Evolutionary conservation across 2,329 filamentous ascomycete species (phyloP).

Genomic region (Alternaria consortialis): DNA sequence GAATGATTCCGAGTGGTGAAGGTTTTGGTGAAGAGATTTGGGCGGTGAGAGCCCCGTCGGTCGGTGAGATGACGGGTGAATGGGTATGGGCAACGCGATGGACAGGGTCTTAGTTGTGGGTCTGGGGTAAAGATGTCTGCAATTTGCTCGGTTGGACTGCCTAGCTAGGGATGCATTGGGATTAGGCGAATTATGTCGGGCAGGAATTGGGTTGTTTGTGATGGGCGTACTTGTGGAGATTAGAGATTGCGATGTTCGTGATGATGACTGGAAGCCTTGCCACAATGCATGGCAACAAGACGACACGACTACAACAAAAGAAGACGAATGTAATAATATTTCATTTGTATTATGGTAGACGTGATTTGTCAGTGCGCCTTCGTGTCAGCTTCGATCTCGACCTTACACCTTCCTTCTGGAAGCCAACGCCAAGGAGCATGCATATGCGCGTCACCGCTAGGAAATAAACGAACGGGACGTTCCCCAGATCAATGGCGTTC

Average conservation of each 20-base stretch:
- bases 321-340: not conserved
- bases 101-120: slow-evolving; percentile 20
- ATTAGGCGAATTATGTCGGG: not conserved
- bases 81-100: slow-evolving; percentile 7
- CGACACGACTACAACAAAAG: not conserved
- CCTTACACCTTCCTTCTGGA: slow-evolving; percentile 13
- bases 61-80: slow-evolving; percentile 11
- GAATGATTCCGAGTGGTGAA: slow-evolving; percentile 8
- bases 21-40: not conserved
- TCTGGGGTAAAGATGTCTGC: slow-evolving; percentile 22
- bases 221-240: slow-evolving; percentile 10
- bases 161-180: slow-evolving; percentile 6
- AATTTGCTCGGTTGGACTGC: slow-evolving; percentile 19
- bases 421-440: slow-evolving; percentile 41
- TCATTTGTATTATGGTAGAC: not conserved
- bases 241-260: slow-evolving; percentile 14
- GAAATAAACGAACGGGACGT: slow-evolving; percentile 74
- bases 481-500: slow-evolving; percentile 75
- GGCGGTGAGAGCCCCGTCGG: slow-evolving; percentile 11
- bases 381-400: slow-evolving; percentile 22
- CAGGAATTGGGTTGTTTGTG: slow-evolving; percentile 6
- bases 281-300: not conserved
- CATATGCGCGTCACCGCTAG: slow-evolving; percentile 58
- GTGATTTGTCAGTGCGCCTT: slow-evolving; percentile 6
- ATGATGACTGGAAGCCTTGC: not conserved